Evolutionary conservation across 2,329 filamentous ascomycete species (phyloP).

Genomic region (Aureobasidium sp.): DNA sequence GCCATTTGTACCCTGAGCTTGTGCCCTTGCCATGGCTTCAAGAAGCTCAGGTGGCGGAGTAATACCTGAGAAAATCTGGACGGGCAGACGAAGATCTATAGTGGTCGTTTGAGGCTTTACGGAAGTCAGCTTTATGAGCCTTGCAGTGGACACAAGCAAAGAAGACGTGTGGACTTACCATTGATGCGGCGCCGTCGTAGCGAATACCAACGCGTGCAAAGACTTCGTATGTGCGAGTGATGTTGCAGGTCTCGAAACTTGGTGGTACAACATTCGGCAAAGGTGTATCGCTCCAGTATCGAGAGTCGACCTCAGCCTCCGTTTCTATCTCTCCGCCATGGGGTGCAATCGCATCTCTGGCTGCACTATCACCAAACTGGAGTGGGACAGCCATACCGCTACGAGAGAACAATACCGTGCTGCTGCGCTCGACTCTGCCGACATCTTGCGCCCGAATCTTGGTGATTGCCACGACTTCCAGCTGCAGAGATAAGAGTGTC

Average conservation of each 20-base stretch:
- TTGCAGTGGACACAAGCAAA: not conserved
- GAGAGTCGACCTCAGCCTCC: slow-evolving; percentile 43
- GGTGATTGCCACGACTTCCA: slow-evolving; percentile 75
- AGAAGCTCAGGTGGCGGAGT: slow-evolving; percentile 70
- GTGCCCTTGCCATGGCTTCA: slow-evolving; percentile 47
- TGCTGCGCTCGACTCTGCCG: slow-evolving; percentile 59
- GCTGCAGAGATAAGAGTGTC: slow-evolving; percentile 70
- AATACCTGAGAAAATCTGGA: slow-evolving; percentile 83
- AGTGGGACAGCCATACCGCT: slow-evolving; percentile 9
- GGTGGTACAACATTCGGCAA: slow-evolving; percentile 84
- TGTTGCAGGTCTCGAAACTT: slow-evolving; percentile 81
- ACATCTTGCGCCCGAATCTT: slow-evolving; percentile 72
- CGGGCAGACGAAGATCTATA: slow-evolving; percentile 69
- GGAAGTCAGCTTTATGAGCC: not conserved
- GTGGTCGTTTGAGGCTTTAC: slow-evolving; percentile 57
- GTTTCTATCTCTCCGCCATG: not conserved
- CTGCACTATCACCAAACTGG: not conserved
- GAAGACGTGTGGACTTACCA: not conserved
- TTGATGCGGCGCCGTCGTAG: slow-evolving; percentile 43
- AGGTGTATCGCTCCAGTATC: slow-evolving; percentile 63
- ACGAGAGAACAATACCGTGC: slow-evolving; percentile 68
- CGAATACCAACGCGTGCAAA: slow-evolving; percentile 73
- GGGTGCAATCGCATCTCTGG: not conserved
- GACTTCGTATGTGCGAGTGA: slow-evolving; percentile 72
- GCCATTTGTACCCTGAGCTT: slow-evolving; percentile 17